These are phyloP conservation scores for Erigeron philadelphicus DNA, from an alignment of 140 eudicot species.

Conservation along the genomic window DNA sequence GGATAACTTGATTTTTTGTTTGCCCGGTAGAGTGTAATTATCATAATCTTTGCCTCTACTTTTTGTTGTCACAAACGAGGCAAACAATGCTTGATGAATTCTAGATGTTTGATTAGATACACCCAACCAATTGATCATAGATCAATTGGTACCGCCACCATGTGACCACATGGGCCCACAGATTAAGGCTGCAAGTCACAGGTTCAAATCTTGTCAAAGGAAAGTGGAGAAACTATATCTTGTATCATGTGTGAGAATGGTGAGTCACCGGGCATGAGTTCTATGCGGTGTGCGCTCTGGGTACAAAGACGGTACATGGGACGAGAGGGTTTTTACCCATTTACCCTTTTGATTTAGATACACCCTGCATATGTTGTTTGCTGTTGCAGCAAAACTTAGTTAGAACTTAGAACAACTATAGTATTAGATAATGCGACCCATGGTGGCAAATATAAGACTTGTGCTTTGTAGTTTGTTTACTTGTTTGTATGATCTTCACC, in stretches of 20 bases:
- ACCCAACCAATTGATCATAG: not conserved
- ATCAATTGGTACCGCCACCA: too few species aligned
- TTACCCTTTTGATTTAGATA: not conserved
- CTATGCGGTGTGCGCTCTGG: too few species aligned
- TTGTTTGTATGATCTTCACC: not conserved
- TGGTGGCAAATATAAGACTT: not conserved
- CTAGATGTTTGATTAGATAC: not conserved
- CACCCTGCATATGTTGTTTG: not conserved
- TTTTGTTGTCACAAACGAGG: not conserved
- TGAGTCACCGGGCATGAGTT: too few species aligned
- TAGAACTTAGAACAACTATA: not conserved
- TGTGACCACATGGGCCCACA: too few species aligned
- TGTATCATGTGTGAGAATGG: too few species aligned
- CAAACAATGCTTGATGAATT: not conserved
- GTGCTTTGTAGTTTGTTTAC: not conserved
- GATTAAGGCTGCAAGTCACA: too few species aligned
- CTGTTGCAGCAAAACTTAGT: not conserved
- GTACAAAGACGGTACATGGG: too few species aligned
- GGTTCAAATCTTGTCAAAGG: too few species aligned
- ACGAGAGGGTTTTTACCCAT: too few species aligned
- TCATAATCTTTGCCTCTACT: not conserved
- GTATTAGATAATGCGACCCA: not conserved
- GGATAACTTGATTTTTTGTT: too few species aligned
- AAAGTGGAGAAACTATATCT: too few species aligned
- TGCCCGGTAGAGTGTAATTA: too few species aligned